Base-by-base conservation (phyloP, 2,329 filamentous ascomycete species). In the Colletotrichum sublineola region DNA sequence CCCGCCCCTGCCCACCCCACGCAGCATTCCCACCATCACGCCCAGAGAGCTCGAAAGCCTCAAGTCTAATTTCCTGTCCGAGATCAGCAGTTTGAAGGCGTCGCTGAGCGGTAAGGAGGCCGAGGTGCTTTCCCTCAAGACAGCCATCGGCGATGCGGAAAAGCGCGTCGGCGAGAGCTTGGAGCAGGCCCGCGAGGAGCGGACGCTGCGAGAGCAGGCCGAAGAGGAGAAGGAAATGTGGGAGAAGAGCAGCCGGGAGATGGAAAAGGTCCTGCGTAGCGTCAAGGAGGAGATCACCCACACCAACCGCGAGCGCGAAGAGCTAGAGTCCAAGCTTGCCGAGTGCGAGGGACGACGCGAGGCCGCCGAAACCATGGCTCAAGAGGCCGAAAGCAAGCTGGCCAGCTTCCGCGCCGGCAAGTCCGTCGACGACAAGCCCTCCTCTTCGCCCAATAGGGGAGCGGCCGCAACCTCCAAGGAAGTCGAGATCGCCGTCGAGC, bases 21-120 rank as follows among this genome's bases (percentile, higher is more conserved):
- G 96, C 74, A 97, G 94, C 67, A 89, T 98, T 48, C 96, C 96
- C 0, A 94, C 92, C 11, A 93, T 98, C 76, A 97, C 95, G 2
- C 94, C 96, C 1, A 91, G 96, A 44, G 96, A 99, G 83, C 86
- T 98, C 2, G 96, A 99, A 80, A 94, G 93, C 18, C 87, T 98
- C 73, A 98, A 98, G 81, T 98, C 95, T 0, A 89, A 89, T 33
- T 97, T 97, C 77, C 87, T 97, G 63, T 97, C 95, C 0, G 94
- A 98, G 80, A 97, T 99, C 72, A 97, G 94, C 74, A 94, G 93
- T n/a, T 89, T 99, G 24, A 96, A 94, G 79, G 96, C 96, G 3
- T 96, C 94, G 12, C 86, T 99, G 12, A 95, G 92, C 77, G 96
- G 96, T 61, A 97, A 96, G 78, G 96, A 98, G 80, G 96, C 96